Evolutionary conservation across 345 rosid genomes (phyloP).

Genomic region (Pistacia vera): DNA sequence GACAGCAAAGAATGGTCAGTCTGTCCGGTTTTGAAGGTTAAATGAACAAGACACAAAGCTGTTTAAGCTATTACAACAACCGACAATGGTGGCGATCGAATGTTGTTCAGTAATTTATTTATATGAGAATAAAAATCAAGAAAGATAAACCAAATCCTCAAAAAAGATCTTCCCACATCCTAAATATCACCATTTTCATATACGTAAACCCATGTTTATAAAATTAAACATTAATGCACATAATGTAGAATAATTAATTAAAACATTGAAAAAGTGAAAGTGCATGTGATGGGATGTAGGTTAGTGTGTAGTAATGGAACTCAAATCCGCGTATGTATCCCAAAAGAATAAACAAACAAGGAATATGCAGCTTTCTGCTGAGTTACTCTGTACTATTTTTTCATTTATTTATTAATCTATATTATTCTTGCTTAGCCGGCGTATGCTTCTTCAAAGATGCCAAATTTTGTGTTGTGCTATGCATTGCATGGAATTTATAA

Average conservation of each 20-base stretch:
- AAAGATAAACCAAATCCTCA: conserved; percentile 3
- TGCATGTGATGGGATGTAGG: background rate
- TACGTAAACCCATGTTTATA: too few relatives aligned
- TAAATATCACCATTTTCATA: background rate
- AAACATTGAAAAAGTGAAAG: background rate
- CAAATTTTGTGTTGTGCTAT: background rate
- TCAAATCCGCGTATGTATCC: background rate
- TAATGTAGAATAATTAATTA: too few relatives aligned
- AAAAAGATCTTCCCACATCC: background rate
- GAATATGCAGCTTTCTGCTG: background rate
- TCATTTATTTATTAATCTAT: background rate
- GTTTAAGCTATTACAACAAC: conserved; percentile 26
- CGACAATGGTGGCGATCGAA: conserved; percentile 33
- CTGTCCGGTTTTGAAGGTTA: conserved; percentile 36
- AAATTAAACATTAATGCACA: too few relatives aligned
- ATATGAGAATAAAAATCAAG: background rate
- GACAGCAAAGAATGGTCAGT: conserved; percentile 23
- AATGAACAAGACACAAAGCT: conserved; percentile 31
- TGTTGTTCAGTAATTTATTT: conserved; percentile 22
- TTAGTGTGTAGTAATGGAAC: background rate
- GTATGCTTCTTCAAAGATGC: background rate
- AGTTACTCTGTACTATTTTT: background rate
- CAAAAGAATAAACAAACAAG: background rate
- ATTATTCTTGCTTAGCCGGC: background rate
- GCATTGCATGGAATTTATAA: background rate